Percentiles rank a stretch among this genome's conserved stretches.
Conservation (phyloP, 352 stramenopile species). For the Phytophthora pseudosyringae region DNA sequence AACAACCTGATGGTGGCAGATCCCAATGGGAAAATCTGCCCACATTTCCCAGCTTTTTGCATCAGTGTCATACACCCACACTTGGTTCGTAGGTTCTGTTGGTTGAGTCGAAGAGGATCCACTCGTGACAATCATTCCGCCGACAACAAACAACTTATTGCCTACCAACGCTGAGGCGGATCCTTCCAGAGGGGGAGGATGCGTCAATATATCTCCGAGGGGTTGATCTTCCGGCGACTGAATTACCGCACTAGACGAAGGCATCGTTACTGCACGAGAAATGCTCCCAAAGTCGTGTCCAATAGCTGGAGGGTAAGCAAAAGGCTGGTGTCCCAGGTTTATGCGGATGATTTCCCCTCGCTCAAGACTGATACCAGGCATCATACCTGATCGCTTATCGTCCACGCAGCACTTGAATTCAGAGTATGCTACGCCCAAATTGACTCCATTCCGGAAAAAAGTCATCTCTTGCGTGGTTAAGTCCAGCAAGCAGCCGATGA, state of each 20-base stretch:
- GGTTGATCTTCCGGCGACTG: conserved; percentile 26
- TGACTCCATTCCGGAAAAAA: conserved; percentile 90
- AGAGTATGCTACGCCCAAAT: conserved; percentile 79
- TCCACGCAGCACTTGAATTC: conserved; percentile 57
- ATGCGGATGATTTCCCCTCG: conserved; percentile 88
- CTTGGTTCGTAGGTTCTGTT: conserved; percentile 54
- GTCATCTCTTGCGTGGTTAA: conserved; percentile 82
- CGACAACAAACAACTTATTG: conserved; percentile 79
- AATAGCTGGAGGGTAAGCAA: conserved; percentile 72
- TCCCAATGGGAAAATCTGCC: conserved; percentile 81
- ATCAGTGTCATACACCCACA: conserved; percentile 72
- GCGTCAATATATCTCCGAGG: not conserved
- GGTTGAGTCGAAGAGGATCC: conserved; percentile 9
- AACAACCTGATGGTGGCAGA: conserved; percentile 83
- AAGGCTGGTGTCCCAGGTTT: conserved; percentile 84
- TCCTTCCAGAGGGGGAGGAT: conserved; percentile 54
- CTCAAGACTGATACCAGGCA: conserved; percentile 89
- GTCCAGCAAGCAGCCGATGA: conserved; percentile 92
- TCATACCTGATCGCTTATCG: conserved; percentile 71
- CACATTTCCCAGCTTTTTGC: conserved; percentile 73
- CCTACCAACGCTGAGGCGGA: conserved; percentile 64
- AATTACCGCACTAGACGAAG: conserved; percentile 49
- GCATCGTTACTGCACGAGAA: conserved; percentile 54
- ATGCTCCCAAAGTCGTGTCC: conserved; percentile 73
- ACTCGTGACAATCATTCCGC: conserved; percentile 45